phyloP scores from a whole-genome alignment of 176 grass and related monocot genomes.

The Eremochloa ophiuroides region DNA sequence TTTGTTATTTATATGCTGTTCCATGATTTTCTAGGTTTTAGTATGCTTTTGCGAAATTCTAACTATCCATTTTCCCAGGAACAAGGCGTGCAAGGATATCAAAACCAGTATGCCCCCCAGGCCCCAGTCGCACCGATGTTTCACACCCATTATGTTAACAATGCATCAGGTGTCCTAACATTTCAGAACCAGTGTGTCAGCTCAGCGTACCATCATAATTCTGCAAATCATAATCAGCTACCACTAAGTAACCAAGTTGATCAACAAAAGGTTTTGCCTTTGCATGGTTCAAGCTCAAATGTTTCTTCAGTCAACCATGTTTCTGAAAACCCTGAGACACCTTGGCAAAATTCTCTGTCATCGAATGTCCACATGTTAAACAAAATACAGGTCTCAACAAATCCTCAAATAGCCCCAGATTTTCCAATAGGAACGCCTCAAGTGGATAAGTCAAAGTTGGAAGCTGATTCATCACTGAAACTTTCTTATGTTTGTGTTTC shows the following conservation, averaged over 20 bases:
- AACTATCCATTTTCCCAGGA: conserved; percentile 19
- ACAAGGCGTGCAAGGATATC: conserved; percentile 17
- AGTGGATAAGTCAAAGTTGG: conserved; percentile 38
- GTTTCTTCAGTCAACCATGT: conserved; percentile 46
- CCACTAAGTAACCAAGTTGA: conserved; percentile 43
- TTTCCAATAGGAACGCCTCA: conserved; percentile 34
- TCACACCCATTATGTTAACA: conserved; percentile 31
- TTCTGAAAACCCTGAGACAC: conserved; percentile 32
- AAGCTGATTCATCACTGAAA: conserved; percentile 36
- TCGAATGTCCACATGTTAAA: conserved; percentile 42
- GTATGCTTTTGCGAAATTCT: conserved; percentile 9
- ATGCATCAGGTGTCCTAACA: background rate
- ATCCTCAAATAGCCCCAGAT: conserved; percentile 77
- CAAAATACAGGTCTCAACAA: conserved; percentile 72
- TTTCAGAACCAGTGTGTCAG: conserved; percentile 30
- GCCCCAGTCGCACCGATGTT: background rate
- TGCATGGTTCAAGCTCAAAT: conserved; percentile 49
- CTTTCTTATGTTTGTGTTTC: conserved; percentile 77
- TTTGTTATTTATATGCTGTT: conserved; percentile 6
- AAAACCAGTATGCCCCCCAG: conserved; percentile 9
- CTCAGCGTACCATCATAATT: conserved; percentile 36
- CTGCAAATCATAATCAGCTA: conserved; percentile 29
- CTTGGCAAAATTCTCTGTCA: conserved; percentile 27
- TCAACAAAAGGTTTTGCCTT: conserved; percentile 50
- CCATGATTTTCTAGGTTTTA: background rate